A percentile compares a stretch with the other conserved stretches of the same genome.
Evolutionary conservation across 2,329 filamentous ascomycete genomes (phyloP).

Genomic region (Byssochlamys sp.): DNA sequence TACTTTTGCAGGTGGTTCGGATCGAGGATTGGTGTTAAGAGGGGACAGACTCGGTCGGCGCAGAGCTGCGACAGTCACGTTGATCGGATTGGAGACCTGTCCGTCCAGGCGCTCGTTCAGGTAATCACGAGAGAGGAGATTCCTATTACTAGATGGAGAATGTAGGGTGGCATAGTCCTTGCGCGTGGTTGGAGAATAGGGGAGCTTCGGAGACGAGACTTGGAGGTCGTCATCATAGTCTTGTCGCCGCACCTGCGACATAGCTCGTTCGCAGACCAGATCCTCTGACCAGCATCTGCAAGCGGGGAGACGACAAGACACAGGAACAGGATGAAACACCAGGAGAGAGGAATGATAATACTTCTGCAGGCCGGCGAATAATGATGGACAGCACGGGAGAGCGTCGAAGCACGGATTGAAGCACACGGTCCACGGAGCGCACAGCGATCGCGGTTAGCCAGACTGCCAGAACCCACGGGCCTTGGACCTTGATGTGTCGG

Average conservation of each 20-base stretch:
- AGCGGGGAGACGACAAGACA: not conserved
- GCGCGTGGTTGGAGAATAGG: conserved; percentile 4
- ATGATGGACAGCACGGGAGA: not conserved
- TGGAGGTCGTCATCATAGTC: conserved; percentile 14
- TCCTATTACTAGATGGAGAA: conserved; percentile 11
- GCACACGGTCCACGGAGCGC: not conserved
- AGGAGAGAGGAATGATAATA: not conserved
- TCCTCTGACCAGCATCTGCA: conserved; percentile 6
- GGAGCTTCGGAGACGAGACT: not conserved
- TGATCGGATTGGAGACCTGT: conserved; percentile 14
- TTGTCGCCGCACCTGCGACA: conserved; percentile 27
- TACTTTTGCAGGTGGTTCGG: conserved; percentile 10
- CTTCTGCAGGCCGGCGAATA: not conserved
- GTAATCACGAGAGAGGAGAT: conserved; percentile 29
- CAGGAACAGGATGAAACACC: not conserved
- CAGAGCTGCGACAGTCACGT: conserved; percentile 11
- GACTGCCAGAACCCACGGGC: not conserved
- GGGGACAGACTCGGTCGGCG: conserved; percentile 22
- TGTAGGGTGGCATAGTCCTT: conserved; percentile 6
- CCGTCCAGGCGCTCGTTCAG: conserved; percentile 20
- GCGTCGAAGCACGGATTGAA: not conserved
- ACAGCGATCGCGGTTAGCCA: not conserved
- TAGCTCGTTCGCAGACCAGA: conserved; percentile 17
- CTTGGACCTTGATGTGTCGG: not conserved
- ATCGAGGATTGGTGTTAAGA: conserved; percentile 20